Evolutionary conservation across 768 basidiomycete genomes (phyloP), one percentile per base, ranked within the genome.

Genomic region (Suillus lakei): DNA sequence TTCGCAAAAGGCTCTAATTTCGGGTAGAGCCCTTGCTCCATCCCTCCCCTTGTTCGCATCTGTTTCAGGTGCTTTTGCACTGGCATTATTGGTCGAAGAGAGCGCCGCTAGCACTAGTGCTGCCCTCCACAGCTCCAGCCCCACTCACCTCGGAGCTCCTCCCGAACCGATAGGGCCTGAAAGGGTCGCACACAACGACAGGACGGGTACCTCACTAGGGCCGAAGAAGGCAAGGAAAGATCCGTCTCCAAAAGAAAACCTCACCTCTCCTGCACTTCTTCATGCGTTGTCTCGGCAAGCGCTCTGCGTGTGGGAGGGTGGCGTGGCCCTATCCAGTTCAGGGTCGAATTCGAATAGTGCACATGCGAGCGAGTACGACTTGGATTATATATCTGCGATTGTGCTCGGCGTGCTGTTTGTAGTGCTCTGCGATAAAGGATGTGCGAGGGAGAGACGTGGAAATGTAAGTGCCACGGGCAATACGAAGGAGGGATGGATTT

Each of bases 381-480:
- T 87, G 56, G 88, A 92, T 74, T 85, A 82, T 67, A 76, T 92
- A 26, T 75, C 84, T 50, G 82, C 90, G n/a, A 84, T 84, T 74
- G 74, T 89, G 34, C 76, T 90, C 61, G 86, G 88, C 62, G 77
- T 89, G 34, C 73, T 83, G 76, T 86, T 79, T 69, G 73, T 84
- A 71, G 76, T 87, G 65, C 84, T 87, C 71, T 85, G 84, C 66
- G 83, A 86, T 41, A 78, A 75, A 73, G 77, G 78, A 58, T 78
- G 81, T 66, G 78, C 83, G 26, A 75, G 73, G 50, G 56, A 39
- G 36, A 39, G 56, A 39, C 36, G 28, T 26, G 56, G 38, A 18
- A 28, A 26, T n/a, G 38, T 26, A 26, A 38, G 56, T 36, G 23
- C 55, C 23, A 3, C n/a, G 21, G 13, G 54, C 6, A 26, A 36